A percentile compares a stretch with the other conserved stretches of the same genome.
These are phyloP conservation scores for Barnettozyma pratensis DNA, from an alignment of 805 yeast species.

Conservation along the genomic window DNA sequence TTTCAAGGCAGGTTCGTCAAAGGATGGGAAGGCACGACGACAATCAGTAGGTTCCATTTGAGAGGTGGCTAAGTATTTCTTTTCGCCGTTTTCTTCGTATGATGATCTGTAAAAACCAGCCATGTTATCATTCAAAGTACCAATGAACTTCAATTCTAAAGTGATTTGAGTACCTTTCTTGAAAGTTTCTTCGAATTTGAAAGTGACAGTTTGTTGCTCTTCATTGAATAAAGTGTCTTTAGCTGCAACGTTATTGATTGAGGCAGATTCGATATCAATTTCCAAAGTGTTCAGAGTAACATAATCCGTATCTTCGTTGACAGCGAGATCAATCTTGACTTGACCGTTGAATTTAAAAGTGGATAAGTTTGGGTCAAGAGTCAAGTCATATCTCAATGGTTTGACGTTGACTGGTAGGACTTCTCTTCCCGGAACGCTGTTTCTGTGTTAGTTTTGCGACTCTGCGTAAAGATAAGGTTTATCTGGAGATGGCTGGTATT, in stretches of 20 bases:
- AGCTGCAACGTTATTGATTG: constrained; percentile 32
- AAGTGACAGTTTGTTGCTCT: constrained; percentile 58
- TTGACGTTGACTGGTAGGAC: constrained; percentile 57
- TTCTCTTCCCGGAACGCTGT: constrained; percentile 31
- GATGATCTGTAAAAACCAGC: constrained; percentile 76
- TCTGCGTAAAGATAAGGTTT: too few species aligned
- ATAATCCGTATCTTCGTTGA: constrained; percentile 40
- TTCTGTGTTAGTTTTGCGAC: constrained; percentile 3
- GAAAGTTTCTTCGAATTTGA: constrained; percentile 46
- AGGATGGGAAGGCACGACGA: constrained; percentile 82
- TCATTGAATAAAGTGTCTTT: constrained; percentile 35
- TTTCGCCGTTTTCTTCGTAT: constrained; percentile 56
- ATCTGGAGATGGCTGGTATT: not conserved
- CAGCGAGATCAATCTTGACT: constrained; percentile 48
- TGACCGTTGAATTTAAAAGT: constrained; percentile 56
- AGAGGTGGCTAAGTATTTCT: constrained; percentile 72
- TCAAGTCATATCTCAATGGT: constrained; percentile 71
- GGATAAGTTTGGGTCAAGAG: constrained; percentile 55
- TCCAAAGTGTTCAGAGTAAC: constrained; percentile 61
- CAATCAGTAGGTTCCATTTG: constrained; percentile 88
- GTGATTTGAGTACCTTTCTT: constrained; percentile 35
- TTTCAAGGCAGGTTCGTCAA: constrained; percentile 79
- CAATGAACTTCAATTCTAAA: constrained; percentile 50
- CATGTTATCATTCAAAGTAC: constrained; percentile 70
- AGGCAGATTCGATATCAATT: constrained; percentile 51